Conservation (phyloP, 225 moss, liverwort and hornwort genomes). For the Straminergon stramineum region DNA sequence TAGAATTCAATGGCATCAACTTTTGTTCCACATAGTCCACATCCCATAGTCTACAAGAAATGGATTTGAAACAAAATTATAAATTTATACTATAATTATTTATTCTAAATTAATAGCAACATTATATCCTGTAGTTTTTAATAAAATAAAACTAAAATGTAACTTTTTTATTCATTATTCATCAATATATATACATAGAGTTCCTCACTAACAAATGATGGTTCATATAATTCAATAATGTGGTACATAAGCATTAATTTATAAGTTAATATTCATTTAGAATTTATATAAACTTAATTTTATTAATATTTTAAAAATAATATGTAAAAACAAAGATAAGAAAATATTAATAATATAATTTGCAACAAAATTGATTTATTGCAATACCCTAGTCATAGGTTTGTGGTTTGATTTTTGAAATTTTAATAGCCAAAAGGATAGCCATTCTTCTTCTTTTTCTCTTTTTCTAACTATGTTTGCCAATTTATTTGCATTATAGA, state of each 20-base stretch:
- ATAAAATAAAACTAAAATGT: neutral
- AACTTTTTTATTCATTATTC: too few relatives aligned
- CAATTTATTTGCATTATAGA: constrained; percentile 62
- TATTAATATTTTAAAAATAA: too few relatives aligned
- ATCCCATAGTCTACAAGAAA: constrained; percentile 26
- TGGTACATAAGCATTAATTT: neutral
- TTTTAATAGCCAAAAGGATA: constrained; percentile 57
- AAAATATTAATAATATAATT: neutral
- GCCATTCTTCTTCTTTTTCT: constrained; percentile 48
- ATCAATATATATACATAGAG: accelerated
- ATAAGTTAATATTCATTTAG: neutral
- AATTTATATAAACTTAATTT: too few relatives aligned
- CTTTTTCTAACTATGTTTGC: constrained; percentile 16
- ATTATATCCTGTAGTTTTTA: neutral
- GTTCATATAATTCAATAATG: neutral
- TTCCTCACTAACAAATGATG: neutral
- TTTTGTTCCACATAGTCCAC: constrained; percentile 41
- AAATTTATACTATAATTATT: neutral
- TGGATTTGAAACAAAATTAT: neutral
- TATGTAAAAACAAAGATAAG: neutral
- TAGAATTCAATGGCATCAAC: constrained; percentile 66
- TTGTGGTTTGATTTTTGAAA: constrained; percentile 19
- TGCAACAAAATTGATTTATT: neutral
- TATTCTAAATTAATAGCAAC: neutral
- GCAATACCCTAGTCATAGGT: constrained; percentile 41